Percentiles rank a stretch among this genome's conserved stretches.
These are phyloP conservation scores for Aspergillus amoenus DNA, from an alignment of 2,329 filamentous ascomycete species.

Conservation along the genomic window DNA sequence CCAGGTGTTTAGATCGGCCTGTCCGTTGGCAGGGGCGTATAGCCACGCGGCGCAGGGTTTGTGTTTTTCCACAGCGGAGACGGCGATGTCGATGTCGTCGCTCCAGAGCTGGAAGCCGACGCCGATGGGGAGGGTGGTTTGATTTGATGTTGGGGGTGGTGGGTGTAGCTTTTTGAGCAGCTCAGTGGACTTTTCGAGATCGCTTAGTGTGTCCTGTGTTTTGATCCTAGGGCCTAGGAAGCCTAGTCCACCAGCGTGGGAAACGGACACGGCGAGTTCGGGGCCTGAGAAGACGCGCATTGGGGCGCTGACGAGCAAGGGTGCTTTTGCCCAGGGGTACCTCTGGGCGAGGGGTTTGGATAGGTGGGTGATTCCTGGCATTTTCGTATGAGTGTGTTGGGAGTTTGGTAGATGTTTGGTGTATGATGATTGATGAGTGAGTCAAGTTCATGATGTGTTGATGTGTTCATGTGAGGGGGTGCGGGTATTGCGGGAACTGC, in stretches of 20 bases:
- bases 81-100: conserved; percentile 33
- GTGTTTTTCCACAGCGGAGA: conserved; percentile 31
- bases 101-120: conserved; percentile 45
- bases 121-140: conserved; percentile 32
- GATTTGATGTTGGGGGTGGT: neutral
- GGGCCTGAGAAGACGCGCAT: conserved; percentile 66
- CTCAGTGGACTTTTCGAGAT: conserved; percentile 33
- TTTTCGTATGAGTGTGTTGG: too few species aligned
- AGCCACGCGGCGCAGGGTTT: conserved; percentile 46
- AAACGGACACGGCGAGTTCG: conserved; percentile 61
- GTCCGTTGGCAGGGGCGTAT: conserved; percentile 35
- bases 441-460: too few species aligned
- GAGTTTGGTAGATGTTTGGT: too few species aligned
- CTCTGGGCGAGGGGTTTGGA: neutral
- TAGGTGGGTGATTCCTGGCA: neutral
- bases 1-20: conserved; percentile 47
- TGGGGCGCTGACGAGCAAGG: conserved; percentile 64
- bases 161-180: conserved; percentile 20
- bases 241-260: conserved; percentile 54
- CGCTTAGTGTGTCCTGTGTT: conserved; percentile 27
- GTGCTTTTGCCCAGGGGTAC: conserved; percentile 62
- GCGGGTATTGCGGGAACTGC: too few species aligned
- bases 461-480: too few species aligned
- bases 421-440: too few species aligned
- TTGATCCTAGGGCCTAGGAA: conserved; percentile 60